Evolutionary conservation across 495 filamentous ascomycete species (phyloP).

Genomic region (Bombardia bombarda): DNA sequence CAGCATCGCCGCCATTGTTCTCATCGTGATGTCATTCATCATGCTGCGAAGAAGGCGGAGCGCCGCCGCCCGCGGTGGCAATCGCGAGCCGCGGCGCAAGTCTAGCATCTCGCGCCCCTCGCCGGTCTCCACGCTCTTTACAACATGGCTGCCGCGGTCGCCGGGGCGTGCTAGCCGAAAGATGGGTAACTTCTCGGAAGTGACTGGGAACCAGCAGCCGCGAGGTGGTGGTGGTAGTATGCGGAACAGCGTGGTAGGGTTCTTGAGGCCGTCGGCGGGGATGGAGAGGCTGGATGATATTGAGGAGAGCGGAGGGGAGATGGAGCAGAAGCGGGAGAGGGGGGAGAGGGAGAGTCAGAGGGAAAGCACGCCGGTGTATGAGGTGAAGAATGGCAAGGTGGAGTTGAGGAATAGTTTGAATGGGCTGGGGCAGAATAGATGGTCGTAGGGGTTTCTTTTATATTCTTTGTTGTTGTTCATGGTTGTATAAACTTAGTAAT

Average conservation of each 20-base stretch:
- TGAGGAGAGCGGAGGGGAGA: slow-evolving; percentile 9
- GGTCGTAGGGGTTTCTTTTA: slow-evolving; percentile 10
- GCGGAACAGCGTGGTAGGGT: slow-evolving; percentile 15
- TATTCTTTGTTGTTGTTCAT: too few species aligned
- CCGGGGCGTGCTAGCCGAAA: neutral
- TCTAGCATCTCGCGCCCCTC: slow-evolving; percentile 5
- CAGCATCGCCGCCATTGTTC: slow-evolving; percentile 25
- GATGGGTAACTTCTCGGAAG: slow-evolving; percentile 22
- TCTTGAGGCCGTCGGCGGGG: slow-evolving; percentile 12
- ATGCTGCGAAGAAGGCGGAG: slow-evolving; percentile 23
- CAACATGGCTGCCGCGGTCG: slow-evolving; percentile 12
- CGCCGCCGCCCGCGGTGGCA: slow-evolving; percentile 1
- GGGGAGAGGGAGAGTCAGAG: neutral
- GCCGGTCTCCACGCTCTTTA: slow-evolving; percentile 10
- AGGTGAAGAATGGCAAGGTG: slow-evolving; percentile 11
- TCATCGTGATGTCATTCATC: slow-evolving; percentile 27
- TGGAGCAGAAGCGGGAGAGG: slow-evolving; percentile 1
- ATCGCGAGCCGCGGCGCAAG: slow-evolving; percentile 2
- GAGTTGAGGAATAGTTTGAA: slow-evolving; percentile 28
- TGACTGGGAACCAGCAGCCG: slow-evolving; percentile 4
- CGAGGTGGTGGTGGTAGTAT: slow-evolving; percentile 3
- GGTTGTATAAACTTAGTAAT: too few species aligned
- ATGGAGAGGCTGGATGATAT: slow-evolving; percentile 21
- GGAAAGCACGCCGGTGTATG: slow-evolving; percentile 7
- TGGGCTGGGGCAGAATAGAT: slow-evolving; percentile 26